phyloP scores from a whole-genome alignment of 352 stramenopile species.

The Globisporangium orthogonon region DNA sequence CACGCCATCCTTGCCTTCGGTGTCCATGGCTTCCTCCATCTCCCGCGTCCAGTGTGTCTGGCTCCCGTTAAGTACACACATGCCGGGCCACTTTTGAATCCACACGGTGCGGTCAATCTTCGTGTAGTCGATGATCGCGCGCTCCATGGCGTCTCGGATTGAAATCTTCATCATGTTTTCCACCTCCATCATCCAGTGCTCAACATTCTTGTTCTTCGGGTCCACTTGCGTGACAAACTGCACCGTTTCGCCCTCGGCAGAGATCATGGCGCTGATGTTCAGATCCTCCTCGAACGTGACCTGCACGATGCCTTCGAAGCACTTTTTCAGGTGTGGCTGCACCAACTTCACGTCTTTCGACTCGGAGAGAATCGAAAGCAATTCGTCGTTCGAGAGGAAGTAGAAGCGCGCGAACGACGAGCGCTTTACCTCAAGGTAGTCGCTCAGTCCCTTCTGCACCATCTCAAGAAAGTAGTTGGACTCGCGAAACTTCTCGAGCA shows the following conservation, averaged over 20 bases:
- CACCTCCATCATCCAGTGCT: slow-evolving; percentile 93
- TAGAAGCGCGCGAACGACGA: slow-evolving; percentile 91
- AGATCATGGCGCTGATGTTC: slow-evolving; percentile 91
- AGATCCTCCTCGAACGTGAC: slow-evolving; percentile 87
- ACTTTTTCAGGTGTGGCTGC: slow-evolving; percentile 93
- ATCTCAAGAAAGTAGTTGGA: slow-evolving; percentile 93
- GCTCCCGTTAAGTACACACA: slow-evolving; percentile 89
- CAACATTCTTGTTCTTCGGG: slow-evolving; percentile 89
- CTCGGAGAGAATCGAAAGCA: slow-evolving; percentile 91
- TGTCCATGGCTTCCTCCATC: slow-evolving; percentile 85
- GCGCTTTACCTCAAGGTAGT: slow-evolving; percentile 91
- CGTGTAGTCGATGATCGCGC: slow-evolving; percentile 86
- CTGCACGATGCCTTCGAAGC: slow-evolving; percentile 91
- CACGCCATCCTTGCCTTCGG: slow-evolving; percentile 68
- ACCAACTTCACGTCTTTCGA: slow-evolving; percentile 91
- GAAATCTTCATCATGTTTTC: slow-evolving; percentile 92
- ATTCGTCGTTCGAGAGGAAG: slow-evolving; percentile 92
- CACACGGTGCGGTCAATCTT: slow-evolving; percentile 79
- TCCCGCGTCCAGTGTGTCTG: slow-evolving; percentile 93
- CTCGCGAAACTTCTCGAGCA: slow-evolving; percentile 92
- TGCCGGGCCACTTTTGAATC: slow-evolving; percentile 91
- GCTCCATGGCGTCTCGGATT: slow-evolving; percentile 85
- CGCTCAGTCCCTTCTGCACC: slow-evolving; percentile 88
- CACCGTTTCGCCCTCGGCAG: slow-evolving; percentile 87
- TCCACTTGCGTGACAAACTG: slow-evolving; percentile 79